These are phyloP conservation scores for Trichoderma sp. DNA, from an alignment of 2,329 filamentous ascomycete species.

Conservation along the genomic window DNA sequence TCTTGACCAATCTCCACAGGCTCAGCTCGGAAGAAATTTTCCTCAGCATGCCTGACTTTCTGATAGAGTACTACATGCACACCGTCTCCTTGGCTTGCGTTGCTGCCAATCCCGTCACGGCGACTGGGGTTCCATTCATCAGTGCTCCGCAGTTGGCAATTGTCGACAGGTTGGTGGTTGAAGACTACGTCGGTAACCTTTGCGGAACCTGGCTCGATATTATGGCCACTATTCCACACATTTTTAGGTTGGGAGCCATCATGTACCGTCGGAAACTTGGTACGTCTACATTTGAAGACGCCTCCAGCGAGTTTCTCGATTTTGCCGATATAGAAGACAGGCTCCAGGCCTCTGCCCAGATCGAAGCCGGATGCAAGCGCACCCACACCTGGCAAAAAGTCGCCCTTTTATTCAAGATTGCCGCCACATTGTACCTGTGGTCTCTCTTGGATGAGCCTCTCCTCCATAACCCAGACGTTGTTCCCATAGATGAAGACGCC, in stretches of 20 bases:
- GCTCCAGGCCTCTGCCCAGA: constrained; percentile 44
- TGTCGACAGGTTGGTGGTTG: constrained; percentile 35
- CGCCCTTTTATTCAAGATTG: constrained; percentile 48
- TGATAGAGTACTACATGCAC: constrained; percentile 53
- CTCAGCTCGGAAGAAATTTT: constrained; percentile 37
- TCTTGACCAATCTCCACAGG: constrained; percentile 42
- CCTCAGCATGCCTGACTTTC: constrained; percentile 45
- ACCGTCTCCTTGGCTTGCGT: constrained; percentile 51
- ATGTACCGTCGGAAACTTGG: constrained; percentile 34
- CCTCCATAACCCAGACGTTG: constrained; percentile 25
- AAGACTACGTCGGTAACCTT: constrained; percentile 41
- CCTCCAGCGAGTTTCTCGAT: constrained; percentile 45
- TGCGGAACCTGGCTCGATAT: constrained; percentile 45
- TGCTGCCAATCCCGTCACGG: constrained; percentile 41
- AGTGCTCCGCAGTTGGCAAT: constrained; percentile 36
- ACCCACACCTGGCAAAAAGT: constrained; percentile 28
- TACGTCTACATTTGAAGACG: not conserved
- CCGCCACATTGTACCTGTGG: constrained; percentile 47
- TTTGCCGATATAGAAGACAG: constrained; percentile 47
- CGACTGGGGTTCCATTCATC: constrained; percentile 36
- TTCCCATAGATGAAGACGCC: not conserved
- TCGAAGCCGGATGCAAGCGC: constrained; percentile 28
- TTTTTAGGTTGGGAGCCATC: constrained; percentile 47
- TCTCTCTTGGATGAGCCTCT: constrained; percentile 35
- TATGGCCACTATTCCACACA: constrained; percentile 41